phyloP scores from a whole-genome alignment of 1,284 basidiomycete genomes.

The Sanghuangporus weigelae region DNA sequence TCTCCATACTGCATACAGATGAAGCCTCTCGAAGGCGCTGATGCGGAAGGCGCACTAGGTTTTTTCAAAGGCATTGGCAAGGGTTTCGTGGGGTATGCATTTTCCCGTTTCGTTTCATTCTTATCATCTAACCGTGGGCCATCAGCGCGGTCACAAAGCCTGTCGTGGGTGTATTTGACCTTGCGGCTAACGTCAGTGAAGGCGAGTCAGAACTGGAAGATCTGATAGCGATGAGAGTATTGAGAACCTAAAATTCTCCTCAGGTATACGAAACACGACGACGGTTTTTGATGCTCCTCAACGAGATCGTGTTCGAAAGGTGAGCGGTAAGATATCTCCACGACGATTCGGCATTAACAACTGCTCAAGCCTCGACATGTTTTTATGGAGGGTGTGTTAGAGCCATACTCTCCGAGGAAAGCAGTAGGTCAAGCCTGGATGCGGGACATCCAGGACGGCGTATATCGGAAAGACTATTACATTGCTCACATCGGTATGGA shows the following conservation, averaged over 20 bases:
- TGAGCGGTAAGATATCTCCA: slow-evolving; percentile 30
- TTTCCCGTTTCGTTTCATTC: slow-evolving; percentile 11
- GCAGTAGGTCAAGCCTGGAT: slow-evolving; percentile 97
- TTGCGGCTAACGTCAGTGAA: slow-evolving; percentile 94
- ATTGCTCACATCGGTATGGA: slow-evolving; percentile 84
- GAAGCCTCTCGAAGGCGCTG: slow-evolving; percentile 96
- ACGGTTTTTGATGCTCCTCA: slow-evolving; percentile 95
- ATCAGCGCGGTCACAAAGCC: slow-evolving; percentile 90
- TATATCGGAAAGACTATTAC: slow-evolving; percentile 81
- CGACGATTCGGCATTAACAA: neutral
- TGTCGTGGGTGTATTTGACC: slow-evolving; percentile 93
- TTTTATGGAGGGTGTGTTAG: slow-evolving; percentile 78
- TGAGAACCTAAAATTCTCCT: neutral
- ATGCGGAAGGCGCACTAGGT: slow-evolving; percentile 88
- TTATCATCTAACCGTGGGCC: slow-evolving; percentile 19
- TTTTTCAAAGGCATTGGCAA: slow-evolving; percentile 99
- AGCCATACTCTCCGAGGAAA: slow-evolving; percentile 87
- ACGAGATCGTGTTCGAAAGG: slow-evolving; percentile 83
- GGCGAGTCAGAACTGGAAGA: slow-evolving; percentile 38
- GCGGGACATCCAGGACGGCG: slow-evolving; percentile 84
- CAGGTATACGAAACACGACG: slow-evolving; percentile 94
- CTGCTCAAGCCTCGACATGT: slow-evolving; percentile 72
- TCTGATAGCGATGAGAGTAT: neutral
- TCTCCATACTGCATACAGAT: slow-evolving; percentile 40
- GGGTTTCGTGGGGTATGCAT: slow-evolving; percentile 83